Base-by-base conservation (phyloP, 2,329 filamentous ascomycete genomes). In the Coniochaeta sp. region DNA sequence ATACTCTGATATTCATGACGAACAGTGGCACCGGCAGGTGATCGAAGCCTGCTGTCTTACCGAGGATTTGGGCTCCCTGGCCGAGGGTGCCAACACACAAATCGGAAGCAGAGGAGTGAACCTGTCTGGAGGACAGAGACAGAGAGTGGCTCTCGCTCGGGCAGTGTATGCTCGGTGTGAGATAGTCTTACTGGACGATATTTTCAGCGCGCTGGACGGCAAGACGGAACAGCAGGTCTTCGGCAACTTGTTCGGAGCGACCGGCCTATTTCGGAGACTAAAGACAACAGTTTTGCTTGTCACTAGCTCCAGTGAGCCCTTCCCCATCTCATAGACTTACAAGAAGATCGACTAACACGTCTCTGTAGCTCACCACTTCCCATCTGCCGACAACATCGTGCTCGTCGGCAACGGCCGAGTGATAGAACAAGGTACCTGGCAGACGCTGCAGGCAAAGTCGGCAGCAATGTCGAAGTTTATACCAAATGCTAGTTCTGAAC, bases 311-410 rank as follows among this genome's bases (percentile, higher is more conserved):
- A n/a, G n/a, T n/a, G n/a, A n/a, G n/a, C n/a, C n/a, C 13, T 27
- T 1, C 30, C 50, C 48, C 31, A 52, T 20, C 9, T 13, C 14
- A 10, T 24, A 12, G 5, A 16, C 50, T 54, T 16, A 54, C 42
- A 26, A 4, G 7, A 12, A 50, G n/a, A 32, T 22, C n/a, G n/a
- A n/a, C n/a, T n/a, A n/a, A n/a, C n/a, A n/a, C n/a, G n/a, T n/a
- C n/a, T n/a, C n/a, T n/a, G n/a, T n/a, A 63, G 66, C 63, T 2
- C 60, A 66, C 27, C 63, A 69, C 49, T 70, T 76, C 12, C 59
- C 65, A 16, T 54, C 70, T 6, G 70, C 68, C 8, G 71, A 76
- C 56, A 61, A 71, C 6, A 60, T 77, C 10, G 55, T 76, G 14
- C 59, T 72, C 4, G 64, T 77, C 1, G 63, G 65, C 38, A 45